phyloP scores from a whole-genome alignment of 495 filamentous ascomycete species.

The Hypoxylon perforatum region DNA sequence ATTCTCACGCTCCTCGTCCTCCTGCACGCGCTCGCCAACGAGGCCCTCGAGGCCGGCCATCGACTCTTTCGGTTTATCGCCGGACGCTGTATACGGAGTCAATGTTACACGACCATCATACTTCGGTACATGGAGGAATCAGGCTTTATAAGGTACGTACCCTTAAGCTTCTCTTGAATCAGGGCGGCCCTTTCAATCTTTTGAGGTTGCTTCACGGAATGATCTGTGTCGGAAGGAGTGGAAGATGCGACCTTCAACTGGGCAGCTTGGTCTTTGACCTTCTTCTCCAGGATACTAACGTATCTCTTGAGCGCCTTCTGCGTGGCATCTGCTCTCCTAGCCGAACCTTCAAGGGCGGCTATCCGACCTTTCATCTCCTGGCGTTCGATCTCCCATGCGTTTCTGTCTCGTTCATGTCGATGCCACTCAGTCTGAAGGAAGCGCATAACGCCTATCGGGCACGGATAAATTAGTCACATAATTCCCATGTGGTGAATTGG shows the following conservation, averaged over 20 bases:
- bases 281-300: constrained; percentile 88
- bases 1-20: constrained; percentile 66
- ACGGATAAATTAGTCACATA: constrained; percentile 28
- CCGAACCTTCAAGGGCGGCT: constrained; percentile 91
- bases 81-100: constrained; percentile 31
- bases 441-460: constrained; percentile 88
- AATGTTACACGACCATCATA: constrained; percentile 5
- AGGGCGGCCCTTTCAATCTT: constrained; percentile 58
- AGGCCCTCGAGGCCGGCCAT: constrained; percentile 43
- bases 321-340: constrained; percentile 82
- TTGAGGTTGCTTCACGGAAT: constrained; percentile 50
- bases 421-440: constrained; percentile 99
- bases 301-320: constrained; percentile 90
- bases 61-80: constrained; percentile 40
- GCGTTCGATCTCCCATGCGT: constrained; percentile 98
- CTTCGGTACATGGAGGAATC: background rate
- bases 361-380: constrained; percentile 99
- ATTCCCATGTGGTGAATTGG: background rate
- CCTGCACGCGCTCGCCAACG: constrained; percentile 37
- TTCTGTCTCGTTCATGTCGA: constrained; percentile 95
- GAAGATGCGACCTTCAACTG: constrained; percentile 49
- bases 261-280: constrained; percentile 77
- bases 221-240: constrained; percentile 32
- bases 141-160: constrained; percentile 44
- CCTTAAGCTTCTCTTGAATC: constrained; percentile 60